Evolutionary conservation across 768 basidiomycete species (phyloP).

Genomic region (Tulasnella calospora): DNA sequence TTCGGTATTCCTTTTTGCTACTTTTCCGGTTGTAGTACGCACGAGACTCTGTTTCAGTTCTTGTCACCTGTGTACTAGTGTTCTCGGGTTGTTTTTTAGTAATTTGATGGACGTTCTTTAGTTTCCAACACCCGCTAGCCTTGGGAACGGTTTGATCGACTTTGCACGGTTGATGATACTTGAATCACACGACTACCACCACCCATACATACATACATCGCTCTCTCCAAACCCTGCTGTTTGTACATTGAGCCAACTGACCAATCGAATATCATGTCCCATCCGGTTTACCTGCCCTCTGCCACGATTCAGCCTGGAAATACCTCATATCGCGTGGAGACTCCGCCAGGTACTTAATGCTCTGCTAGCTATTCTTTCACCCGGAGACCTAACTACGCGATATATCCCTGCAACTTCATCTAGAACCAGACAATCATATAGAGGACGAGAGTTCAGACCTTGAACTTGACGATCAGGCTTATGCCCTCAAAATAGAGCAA

Average conservation of each 20-base stretch:
- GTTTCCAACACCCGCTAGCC: neutral
- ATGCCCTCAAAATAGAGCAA: conserved; percentile 21
- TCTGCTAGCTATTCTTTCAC: neutral
- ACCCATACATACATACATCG: neutral
- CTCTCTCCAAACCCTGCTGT: neutral
- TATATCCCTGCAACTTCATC: neutral
- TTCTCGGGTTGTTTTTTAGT: neutral
- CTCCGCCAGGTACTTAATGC: conserved; percentile 11
- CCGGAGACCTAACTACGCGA: neutral
- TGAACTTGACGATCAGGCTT: conserved; percentile 19
- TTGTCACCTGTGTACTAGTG: conserved; percentile 1
- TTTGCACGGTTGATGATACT: neutral
- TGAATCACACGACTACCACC: neutral
- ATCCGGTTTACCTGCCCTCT: conserved; percentile 17
- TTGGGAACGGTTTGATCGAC: neutral
- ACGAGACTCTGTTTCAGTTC: neutral
- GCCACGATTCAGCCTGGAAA: conserved; percentile 24
- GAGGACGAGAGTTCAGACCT: conserved; percentile 24
- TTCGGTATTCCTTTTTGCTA: neutral
- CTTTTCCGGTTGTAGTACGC: neutral
- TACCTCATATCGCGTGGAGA: conserved; percentile 10
- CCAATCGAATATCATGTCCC: neutral
- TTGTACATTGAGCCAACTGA: neutral
- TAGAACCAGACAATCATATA: conserved; percentile 7
- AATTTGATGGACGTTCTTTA: neutral